phyloP scores from a whole-genome alignment of 177 flowering plant genomes.

The Vitis hybrid region DNA sequence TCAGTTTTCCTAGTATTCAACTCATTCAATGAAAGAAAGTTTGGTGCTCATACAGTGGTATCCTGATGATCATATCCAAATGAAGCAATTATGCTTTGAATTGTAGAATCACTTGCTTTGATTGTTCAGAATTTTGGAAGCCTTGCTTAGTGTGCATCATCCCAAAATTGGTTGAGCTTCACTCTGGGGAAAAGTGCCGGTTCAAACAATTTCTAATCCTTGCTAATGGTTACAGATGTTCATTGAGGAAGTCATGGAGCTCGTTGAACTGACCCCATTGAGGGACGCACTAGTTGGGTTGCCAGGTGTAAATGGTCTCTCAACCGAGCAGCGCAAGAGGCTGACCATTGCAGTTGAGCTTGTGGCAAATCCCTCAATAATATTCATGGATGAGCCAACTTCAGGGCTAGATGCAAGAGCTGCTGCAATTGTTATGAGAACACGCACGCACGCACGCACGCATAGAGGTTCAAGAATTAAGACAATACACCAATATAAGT shows the following conservation, averaged over 20 bases:
- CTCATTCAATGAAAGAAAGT: too few relatives aligned
- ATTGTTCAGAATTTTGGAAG: too few relatives aligned
- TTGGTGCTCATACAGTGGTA: too few relatives aligned
- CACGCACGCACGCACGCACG: slow-evolving; percentile 32
- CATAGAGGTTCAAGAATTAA: too few relatives aligned
- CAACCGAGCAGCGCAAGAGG: slow-evolving; percentile 87
- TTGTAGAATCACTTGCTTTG: too few relatives aligned
- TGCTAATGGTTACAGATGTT: slow-evolving; percentile 41
- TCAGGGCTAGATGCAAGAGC: slow-evolving; percentile 93
- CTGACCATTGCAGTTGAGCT: slow-evolving; percentile 86
- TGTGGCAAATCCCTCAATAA: slow-evolving; percentile 90
- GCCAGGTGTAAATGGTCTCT: slow-evolving; percentile 78
- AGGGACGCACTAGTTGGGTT: slow-evolving; percentile 57
- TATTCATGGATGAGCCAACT: slow-evolving; percentile 94
- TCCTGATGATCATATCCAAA: too few relatives aligned
- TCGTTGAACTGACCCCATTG: slow-evolving; percentile 47
- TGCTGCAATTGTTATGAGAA: slow-evolving; percentile 86
- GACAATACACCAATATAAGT: too few relatives aligned
- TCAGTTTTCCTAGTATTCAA: too few relatives aligned
- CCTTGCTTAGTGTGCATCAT: too few relatives aligned
- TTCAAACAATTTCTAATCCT: too few relatives aligned
- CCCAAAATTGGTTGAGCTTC: background rate
- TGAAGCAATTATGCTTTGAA: too few relatives aligned
- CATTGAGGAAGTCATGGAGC: slow-evolving; percentile 62
- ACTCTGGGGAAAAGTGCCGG: background rate